Evolutionary conservation across 164 flowering plant genomes (phyloP).

Genomic region (Vitis vinifera): DNA sequence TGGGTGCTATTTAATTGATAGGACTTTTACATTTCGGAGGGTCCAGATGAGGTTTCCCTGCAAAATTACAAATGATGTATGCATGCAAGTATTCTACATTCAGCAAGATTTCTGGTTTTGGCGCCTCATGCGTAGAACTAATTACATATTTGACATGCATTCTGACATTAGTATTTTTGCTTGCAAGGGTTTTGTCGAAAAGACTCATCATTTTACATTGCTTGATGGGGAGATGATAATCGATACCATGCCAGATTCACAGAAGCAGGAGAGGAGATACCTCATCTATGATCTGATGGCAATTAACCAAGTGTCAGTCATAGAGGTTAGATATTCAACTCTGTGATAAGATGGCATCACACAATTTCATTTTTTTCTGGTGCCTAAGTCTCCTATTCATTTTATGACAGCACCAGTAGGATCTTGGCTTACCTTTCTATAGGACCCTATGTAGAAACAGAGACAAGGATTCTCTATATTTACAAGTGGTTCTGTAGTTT

Average conservation of each 20-base stretch:
- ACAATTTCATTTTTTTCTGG: too few species aligned
- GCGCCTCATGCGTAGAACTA: background rate
- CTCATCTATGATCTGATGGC: constrained; percentile 95
- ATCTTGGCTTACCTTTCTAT: too few species aligned
- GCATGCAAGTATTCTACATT: constrained; percentile 11
- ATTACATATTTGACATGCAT: background rate
- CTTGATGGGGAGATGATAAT: constrained; percentile 99
- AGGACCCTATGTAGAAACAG: too few species aligned
- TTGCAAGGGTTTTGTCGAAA: constrained; percentile 52
- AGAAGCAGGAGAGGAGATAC: constrained; percentile 88
- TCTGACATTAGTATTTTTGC: constrained; percentile 15
- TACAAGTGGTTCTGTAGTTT: too few species aligned
- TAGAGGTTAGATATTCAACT: constrained; percentile 60
- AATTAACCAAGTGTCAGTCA: constrained; percentile 50
- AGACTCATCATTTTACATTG: constrained; percentile 74
- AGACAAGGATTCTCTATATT: too few species aligned
- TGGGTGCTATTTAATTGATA: constrained; percentile 92
- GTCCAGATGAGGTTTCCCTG: constrained; percentile 96
- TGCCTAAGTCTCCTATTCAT: too few species aligned
- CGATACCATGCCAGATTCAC: constrained; percentile 76
- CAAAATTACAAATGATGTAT: constrained; percentile 58
- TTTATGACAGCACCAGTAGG: too few species aligned
- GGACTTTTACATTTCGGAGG: constrained; percentile 78
- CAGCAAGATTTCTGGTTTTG: constrained; percentile 2
- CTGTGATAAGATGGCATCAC: too few species aligned